Conservation (phyloP, 208 protist species). For the Angomonas ambiguus region DNA sequence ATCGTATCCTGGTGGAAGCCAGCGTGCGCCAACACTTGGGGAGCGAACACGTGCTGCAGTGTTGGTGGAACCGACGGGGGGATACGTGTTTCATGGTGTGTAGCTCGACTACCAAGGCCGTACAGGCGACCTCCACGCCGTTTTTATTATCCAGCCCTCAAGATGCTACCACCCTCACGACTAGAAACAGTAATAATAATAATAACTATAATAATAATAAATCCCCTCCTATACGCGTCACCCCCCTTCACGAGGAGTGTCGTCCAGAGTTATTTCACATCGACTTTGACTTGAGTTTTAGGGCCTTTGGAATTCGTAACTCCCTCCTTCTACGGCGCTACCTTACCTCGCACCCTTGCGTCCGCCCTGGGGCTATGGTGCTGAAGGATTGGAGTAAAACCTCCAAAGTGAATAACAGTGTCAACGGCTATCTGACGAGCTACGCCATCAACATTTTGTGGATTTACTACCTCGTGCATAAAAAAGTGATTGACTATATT, state of each 20-base stretch:
- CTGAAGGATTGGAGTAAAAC: constrained; percentile 91
- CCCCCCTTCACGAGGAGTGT: constrained; percentile 81
- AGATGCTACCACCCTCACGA: too few species aligned
- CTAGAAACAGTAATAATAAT: too few species aligned
- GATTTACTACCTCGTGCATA: constrained; percentile 90
- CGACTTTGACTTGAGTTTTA: constrained; percentile 89
- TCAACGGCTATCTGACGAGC: constrained; percentile 86
- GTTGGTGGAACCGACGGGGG: constrained; percentile 77
- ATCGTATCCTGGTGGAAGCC: constrained; percentile 69
- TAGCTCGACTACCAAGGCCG: constrained; percentile 58
- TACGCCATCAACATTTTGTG: constrained; percentile 91
- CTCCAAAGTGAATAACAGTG: constrained; percentile 86
- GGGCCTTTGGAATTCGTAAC: constrained; percentile 88
- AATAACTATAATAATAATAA: too few species aligned
- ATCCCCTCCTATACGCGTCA: constrained; percentile 56
- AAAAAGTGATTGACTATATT: constrained; percentile 64
- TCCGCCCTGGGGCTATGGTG: constrained; percentile 75
- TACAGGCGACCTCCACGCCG: constrained; percentile 49
- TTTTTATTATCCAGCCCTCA: constrained; percentile 40
- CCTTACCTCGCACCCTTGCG: constrained; percentile 73
- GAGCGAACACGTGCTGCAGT: neutral
- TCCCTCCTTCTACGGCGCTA: constrained; percentile 78
- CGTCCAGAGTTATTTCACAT: constrained; percentile 80
- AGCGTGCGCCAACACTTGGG: constrained; percentile 57
- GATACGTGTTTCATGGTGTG: constrained; percentile 66